A percentile compares a stretch with the other conserved stretches of the same genome.
Conservation (phyloP, 2,329 filamentous ascomycete genomes). For the Ceratocystis albifundus region DNA sequence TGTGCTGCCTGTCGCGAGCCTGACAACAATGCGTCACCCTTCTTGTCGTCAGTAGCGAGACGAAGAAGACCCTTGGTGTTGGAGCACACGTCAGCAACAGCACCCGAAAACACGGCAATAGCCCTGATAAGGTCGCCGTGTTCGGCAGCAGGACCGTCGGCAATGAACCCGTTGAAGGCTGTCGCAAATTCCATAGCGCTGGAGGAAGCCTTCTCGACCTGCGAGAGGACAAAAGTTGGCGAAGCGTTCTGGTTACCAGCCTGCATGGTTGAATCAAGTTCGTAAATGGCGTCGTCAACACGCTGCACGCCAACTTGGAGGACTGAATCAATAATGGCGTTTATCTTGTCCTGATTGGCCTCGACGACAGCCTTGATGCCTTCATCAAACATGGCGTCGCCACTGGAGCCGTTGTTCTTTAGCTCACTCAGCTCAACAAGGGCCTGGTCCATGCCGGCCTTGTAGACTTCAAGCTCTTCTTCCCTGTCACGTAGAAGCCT, state of each 20-base stretch:
- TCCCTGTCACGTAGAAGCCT: slow-evolving; percentile 83
- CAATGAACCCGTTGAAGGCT: slow-evolving; percentile 96
- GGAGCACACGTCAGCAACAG: slow-evolving; percentile 83
- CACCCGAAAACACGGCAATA: slow-evolving; percentile 78
- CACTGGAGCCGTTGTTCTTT: slow-evolving; percentile 50
- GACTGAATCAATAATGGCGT: slow-evolving; percentile 94
- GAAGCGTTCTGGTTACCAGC: slow-evolving; percentile 97
- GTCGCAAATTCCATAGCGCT: slow-evolving; percentile 96
- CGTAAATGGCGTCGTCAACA: slow-evolving; percentile 92
- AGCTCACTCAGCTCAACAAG: slow-evolving; percentile 85
- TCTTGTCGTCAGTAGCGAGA: slow-evolving; percentile 91
- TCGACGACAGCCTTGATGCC: slow-evolving; percentile 85
- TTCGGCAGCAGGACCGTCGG: slow-evolving; percentile 81
- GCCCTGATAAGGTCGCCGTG: slow-evolving; percentile 88
- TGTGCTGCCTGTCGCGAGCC: slow-evolving; percentile 74
- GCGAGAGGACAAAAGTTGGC: slow-evolving; percentile 84
- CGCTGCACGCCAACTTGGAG: slow-evolving; percentile 84
- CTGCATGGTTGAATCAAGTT: slow-evolving; percentile 95
- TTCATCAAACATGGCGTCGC: slow-evolving; percentile 70
- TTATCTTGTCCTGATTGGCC: slow-evolving; percentile 81
- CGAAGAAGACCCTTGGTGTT: slow-evolving; percentile 93
- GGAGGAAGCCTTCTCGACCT: slow-evolving; percentile 91
- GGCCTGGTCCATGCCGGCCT: slow-evolving; percentile 94
- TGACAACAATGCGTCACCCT: slow-evolving; percentile 71
- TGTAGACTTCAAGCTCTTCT: slow-evolving; percentile 95